These are phyloP conservation scores for Suillus brevipes DNA, from an alignment of 768 basidiomycete genomes.

Conservation along the genomic window DNA sequence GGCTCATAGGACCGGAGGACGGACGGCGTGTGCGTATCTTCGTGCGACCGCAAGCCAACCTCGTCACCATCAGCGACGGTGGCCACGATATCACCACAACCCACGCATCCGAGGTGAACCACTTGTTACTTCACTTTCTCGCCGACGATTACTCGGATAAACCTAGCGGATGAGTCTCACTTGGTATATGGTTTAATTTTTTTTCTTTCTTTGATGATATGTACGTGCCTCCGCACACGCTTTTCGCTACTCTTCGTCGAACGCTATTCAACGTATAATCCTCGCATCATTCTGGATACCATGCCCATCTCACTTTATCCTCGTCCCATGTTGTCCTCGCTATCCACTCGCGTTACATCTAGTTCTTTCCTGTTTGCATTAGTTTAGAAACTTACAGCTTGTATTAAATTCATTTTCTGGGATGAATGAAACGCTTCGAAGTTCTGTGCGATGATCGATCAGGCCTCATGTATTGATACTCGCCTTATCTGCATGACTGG, in stretches of 20 bases:
- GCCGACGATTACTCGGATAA: background rate
- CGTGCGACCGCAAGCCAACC: slow-evolving; percentile 22
- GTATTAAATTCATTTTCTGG: background rate
- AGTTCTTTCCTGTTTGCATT: background rate
- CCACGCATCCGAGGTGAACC: slow-evolving; percentile 32
- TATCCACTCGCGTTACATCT: background rate
- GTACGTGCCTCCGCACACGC: background rate
- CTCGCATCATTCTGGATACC: background rate
- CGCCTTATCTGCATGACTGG: background rate
- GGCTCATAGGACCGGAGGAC: slow-evolving; percentile 70
- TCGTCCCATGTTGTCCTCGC: background rate
- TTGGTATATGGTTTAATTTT: background rate
- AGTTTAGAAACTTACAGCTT: background rate
- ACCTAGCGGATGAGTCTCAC: background rate
- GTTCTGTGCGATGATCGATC: background rate
- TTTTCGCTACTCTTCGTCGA: background rate
- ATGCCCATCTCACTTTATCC: background rate
- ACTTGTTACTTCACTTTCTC: slow-evolving; percentile 29
- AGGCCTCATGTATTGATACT: no score
- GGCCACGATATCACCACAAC: slow-evolving; percentile 35
- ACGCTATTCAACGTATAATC: background rate
- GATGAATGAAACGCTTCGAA: background rate
- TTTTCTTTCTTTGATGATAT: background rate
- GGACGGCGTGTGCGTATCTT: slow-evolving; percentile 56
- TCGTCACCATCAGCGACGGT: slow-evolving; percentile 30